These are phyloP conservation scores for Boletellus deceptivus DNA, from an alignment of 1,284 basidiomycete species.

Conservation along the genomic window DNA sequence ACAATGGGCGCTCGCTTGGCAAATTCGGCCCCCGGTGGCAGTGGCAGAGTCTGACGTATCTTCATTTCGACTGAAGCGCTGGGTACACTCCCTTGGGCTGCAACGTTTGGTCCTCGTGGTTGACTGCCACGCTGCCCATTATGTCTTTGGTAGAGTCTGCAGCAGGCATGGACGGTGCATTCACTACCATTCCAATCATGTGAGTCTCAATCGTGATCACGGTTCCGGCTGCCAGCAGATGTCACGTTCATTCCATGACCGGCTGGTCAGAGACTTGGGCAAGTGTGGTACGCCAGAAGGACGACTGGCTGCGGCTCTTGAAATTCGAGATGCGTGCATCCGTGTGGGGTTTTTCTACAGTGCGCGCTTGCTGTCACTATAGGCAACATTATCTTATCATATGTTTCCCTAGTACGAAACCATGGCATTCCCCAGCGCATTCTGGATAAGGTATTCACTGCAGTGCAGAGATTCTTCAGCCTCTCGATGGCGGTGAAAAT, in stretches of 20 bases:
- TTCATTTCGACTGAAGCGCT: too few relatives aligned
- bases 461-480: slow-evolving; percentile 63
- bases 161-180: slow-evolving; percentile 20
- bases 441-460: slow-evolving; percentile 52
- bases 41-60: too few relatives aligned
- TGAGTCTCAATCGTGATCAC: slow-evolving; percentile 12
- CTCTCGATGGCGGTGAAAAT: slow-evolving; percentile 60
- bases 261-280: slow-evolving; percentile 23
- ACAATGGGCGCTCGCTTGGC: too few relatives aligned
- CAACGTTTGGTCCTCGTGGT: too few relatives aligned
- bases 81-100: too few relatives aligned
- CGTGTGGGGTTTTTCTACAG: slow-evolving; percentile 34
- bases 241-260: too few relatives aligned
- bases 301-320: slow-evolving; percentile 16
- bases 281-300: slow-evolving; percentile 21
- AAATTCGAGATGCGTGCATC: slow-evolving; percentile 33
- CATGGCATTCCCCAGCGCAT: slow-evolving; percentile 64
- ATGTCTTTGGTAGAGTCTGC: slow-evolving; percentile 27
- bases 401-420: slow-evolving; percentile 56
- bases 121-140: background rate
- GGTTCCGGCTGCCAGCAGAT: background rate
- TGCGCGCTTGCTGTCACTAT: too few relatives aligned
- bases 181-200: slow-evolving; percentile 30
- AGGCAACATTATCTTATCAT: too few relatives aligned
- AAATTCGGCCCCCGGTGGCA: too few relatives aligned